Percentiles rank a stretch among this genome's conserved stretches.
phyloP scores from a whole-genome alignment of 2,329 filamentous ascomycete genomes.

The Hypoxylon sp. region DNA sequence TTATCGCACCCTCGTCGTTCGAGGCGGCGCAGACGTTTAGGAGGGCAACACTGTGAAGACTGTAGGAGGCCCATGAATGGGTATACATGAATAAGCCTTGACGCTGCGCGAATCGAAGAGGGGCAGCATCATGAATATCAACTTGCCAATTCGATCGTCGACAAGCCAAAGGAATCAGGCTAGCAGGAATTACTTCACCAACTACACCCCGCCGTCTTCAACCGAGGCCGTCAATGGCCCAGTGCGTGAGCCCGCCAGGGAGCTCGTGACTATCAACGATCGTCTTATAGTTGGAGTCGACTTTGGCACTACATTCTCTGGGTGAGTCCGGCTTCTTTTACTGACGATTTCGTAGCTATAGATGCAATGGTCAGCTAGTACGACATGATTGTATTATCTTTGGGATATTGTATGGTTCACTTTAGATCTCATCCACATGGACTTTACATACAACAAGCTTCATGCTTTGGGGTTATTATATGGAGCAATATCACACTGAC shows the following conservation, averaged over 20 bases:
- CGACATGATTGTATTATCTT: neutral
- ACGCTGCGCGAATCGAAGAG: constrained; percentile 25
- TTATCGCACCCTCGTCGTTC: constrained; percentile 13
- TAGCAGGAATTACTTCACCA: constrained; percentile 70
- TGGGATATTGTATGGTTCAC: neutral
- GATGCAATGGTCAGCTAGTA: neutral
- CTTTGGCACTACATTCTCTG: constrained; percentile 88
- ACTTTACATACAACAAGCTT: constrained; percentile 1
- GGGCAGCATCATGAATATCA: constrained; percentile 62
- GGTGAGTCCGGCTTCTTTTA: constrained; percentile 63
- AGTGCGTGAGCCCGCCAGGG: constrained; percentile 68
- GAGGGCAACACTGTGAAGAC: constrained; percentile 5
- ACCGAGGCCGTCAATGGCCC: constrained; percentile 75
- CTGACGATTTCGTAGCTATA: neutral
- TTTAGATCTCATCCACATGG: neutral
- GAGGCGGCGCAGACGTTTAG: constrained; percentile 18
- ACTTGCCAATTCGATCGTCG: constrained; percentile 65
- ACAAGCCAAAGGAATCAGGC: constrained; percentile 67
- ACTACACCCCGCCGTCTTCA: constrained; percentile 68
- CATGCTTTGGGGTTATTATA: neutral
- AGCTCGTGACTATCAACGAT: constrained; percentile 69
- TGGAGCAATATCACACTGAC: constrained; percentile 32
- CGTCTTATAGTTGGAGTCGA: constrained; percentile 83
- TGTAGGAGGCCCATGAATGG: constrained; percentile 5
- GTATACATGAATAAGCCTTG: constrained; percentile 34